phyloP scores from a whole-genome alignment of 257 asterid genomes.

The Perilla frutescens region DNA sequence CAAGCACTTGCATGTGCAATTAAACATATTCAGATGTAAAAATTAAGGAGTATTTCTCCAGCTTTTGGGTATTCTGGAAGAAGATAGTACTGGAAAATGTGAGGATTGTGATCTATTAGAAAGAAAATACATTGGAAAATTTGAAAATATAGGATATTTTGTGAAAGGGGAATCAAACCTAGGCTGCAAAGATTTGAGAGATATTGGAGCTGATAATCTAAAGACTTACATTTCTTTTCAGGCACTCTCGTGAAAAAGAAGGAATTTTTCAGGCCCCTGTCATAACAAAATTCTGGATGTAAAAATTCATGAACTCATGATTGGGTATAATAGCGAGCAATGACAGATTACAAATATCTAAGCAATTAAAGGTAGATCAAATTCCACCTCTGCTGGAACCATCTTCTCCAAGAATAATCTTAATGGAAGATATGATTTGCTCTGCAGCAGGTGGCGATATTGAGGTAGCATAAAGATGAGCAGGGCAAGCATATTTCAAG shows the following conservation, averaged over 20 bases:
- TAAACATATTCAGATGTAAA: conserved; percentile 3
- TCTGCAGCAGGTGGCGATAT: conserved; percentile 96
- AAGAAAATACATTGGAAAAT: conserved; percentile 9
- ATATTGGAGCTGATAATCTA: conserved; percentile 1
- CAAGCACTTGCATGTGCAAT: conserved; percentile 4
- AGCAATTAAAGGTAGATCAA: conserved; percentile 32
- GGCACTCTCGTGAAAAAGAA: conserved; percentile 97
- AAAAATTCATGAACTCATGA: not conserved
- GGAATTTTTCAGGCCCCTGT: conserved; percentile 96
- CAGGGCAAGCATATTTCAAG: conserved; percentile 89
- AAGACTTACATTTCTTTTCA: conserved; percentile 67
- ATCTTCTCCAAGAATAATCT: conserved; percentile 96
- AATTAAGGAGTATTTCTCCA: conserved; percentile 1
- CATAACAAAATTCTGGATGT: conserved; percentile 29
- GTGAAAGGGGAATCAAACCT: not conserved
- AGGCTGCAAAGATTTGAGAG: not conserved
- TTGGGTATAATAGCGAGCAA: not conserved
- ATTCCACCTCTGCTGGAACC: conserved; percentile 91
- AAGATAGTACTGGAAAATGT: conserved; percentile 14
- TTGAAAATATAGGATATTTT: not conserved
- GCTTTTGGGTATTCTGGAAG: conserved; percentile 14
- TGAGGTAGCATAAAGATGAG: conserved; percentile 96
- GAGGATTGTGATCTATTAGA: not conserved
- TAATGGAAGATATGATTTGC: conserved; percentile 87
- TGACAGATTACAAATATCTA: not conserved